These are phyloP conservation scores for Barnettozyma sucrosica DNA, from an alignment of 805 yeast genomes.

Conservation along the genomic window DNA sequence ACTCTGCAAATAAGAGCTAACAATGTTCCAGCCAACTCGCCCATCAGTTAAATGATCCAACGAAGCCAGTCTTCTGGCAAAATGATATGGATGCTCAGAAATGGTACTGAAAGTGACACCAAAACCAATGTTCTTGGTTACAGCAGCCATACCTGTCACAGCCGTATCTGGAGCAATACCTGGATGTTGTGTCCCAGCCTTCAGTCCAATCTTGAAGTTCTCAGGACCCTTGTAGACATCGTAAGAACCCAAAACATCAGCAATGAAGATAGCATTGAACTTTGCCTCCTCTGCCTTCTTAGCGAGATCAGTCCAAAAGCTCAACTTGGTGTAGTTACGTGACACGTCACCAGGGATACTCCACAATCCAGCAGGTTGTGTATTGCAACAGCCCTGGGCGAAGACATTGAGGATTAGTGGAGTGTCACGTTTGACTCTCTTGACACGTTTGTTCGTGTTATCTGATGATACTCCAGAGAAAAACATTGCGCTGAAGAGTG, in stretches of 20 bases:
- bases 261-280: conserved; percentile 33
- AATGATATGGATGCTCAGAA: conserved; percentile 35
- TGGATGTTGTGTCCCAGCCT: conserved; percentile 31
- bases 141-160: conserved; percentile 37
- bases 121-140: conserved; percentile 32
- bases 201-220: conserved; percentile 13
- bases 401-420: conserved; percentile 34
- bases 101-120: conserved; percentile 37
- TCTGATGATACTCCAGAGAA: neutral
- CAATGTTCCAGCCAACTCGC: conserved; percentile 40
- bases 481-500: neutral
- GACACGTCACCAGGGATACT: conserved; percentile 34
- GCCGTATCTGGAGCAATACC: conserved; percentile 34
- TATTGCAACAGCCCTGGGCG: conserved; percentile 30
- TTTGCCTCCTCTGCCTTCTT: conserved; percentile 32
- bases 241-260: conserved; percentile 36
- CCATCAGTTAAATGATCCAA: conserved; percentile 38
- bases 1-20: conserved; percentile 34
- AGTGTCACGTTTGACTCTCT: conserved; percentile 9
- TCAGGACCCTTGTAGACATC: conserved; percentile 32
- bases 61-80: conserved; percentile 35
- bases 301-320: conserved; percentile 35
- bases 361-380: conserved; percentile 32
- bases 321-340: conserved; percentile 22
- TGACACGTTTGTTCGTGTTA: neutral